Evolutionary conservation across 2,329 filamentous ascomycete species (phyloP).

Genomic region (Aspergillus bombycis): DNA sequence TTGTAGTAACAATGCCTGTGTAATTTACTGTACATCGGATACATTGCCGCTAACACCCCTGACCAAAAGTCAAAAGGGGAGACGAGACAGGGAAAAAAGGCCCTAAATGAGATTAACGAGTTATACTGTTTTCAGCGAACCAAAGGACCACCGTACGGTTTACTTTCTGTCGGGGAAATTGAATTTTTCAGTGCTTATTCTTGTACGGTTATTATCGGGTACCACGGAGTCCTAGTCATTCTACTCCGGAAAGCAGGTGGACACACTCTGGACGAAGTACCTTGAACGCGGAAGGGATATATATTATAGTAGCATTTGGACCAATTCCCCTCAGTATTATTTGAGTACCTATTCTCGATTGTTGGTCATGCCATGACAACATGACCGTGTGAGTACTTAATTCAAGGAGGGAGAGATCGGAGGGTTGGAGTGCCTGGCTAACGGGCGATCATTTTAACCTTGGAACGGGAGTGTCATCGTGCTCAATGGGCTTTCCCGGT

Average conservation of each 20-base stretch:
- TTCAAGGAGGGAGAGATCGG: background rate
- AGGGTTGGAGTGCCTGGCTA: background rate
- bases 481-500: background rate
- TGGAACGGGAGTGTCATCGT: background rate
- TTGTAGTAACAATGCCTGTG: slow-evolving; percentile 16
- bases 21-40: background rate
- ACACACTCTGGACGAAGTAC: background rate
- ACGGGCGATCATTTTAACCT: background rate
- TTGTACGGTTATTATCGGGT: background rate
- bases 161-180: background rate
- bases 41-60: background rate
- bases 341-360: background rate
- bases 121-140: background rate
- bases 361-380: background rate
- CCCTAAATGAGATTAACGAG: background rate
- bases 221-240: background rate
- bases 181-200: background rate
- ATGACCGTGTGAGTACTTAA: background rate
- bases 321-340: background rate
- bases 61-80: background rate
- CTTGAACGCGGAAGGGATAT: background rate
- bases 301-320: background rate
- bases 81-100: too few relatives aligned
- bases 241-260: too few relatives aligned
- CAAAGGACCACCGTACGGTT: background rate